These are phyloP conservation scores for Talaromyces funiculosus DNA, from an alignment of 2,329 filamentous ascomycete species.

Conservation along the genomic window DNA sequence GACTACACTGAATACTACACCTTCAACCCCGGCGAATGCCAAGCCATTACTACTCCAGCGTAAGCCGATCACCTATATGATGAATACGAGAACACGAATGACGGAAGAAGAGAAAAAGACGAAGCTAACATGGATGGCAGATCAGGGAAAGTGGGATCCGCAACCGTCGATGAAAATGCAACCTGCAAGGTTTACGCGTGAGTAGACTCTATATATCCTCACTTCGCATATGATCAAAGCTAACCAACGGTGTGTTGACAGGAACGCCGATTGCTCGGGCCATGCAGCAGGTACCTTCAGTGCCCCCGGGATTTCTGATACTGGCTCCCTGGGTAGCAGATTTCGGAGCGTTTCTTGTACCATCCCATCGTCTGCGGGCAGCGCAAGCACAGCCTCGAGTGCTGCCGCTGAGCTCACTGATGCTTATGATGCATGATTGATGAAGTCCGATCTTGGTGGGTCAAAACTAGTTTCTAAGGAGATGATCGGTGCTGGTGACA, in stretches of 20 bases:
- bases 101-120: background rate
- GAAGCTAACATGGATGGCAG: background rate
- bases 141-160: constrained; percentile 7
- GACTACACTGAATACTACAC: constrained; percentile 5
- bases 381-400: background rate
- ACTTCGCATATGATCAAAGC: background rate
- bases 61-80: background rate
- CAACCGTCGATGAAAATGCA: constrained; percentile 13
- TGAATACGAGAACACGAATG: background rate
- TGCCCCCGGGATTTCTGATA: constrained; percentile 11
- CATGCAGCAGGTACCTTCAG: background rate
- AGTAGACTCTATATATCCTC: background rate
- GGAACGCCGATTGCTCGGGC: constrained; percentile 7
- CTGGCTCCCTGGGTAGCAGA: background rate
- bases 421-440: background rate
- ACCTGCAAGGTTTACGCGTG: constrained; percentile 12
- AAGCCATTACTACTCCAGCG: constrained; percentile 8
- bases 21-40: constrained; percentile 9
- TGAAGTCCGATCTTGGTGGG: background rate
- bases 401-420: background rate
- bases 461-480: background rate
- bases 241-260: background rate
- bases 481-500: background rate
- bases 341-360: constrained; percentile 5
- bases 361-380: background rate